A percentile compares a stretch with the other conserved stretches of the same genome.
Conservation (phyloP, 208 protist species). For the Endotrypanum monterogeii region DNA sequence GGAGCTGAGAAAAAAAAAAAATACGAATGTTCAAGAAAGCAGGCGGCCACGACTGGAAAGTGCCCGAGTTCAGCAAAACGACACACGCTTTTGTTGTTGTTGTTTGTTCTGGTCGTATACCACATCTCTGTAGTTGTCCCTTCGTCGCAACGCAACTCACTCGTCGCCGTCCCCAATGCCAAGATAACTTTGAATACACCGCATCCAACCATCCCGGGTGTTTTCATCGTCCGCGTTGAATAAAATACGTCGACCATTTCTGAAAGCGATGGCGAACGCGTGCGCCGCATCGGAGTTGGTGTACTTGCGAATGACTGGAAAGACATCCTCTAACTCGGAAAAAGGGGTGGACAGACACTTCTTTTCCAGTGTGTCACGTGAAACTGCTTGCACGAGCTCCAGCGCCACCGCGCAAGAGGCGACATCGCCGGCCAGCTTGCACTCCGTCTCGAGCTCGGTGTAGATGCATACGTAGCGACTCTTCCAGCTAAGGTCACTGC, state of each 20-base stretch:
- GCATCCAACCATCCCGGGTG: constrained; percentile 74
- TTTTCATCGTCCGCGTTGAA: constrained; percentile 56
- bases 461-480: constrained; percentile 75
- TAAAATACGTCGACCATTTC: constrained; percentile 64
- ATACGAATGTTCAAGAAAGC: no score
- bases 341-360: constrained; percentile 78
- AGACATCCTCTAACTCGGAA: constrained; percentile 70
- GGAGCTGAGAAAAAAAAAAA: not conserved
- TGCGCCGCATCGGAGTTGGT: constrained; percentile 61
- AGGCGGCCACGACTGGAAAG: no score
- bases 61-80: no score
- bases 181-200: constrained; percentile 71
- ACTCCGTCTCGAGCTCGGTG: constrained; percentile 49
- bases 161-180: constrained; percentile 64
- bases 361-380: constrained; percentile 70
- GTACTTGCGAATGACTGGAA: constrained; percentile 76
- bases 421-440: constrained; percentile 34
- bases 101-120: no score
- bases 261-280: constrained; percentile 80
- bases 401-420: constrained; percentile 57
- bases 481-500: constrained; percentile 73
- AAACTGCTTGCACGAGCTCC: constrained; percentile 63
- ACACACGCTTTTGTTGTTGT: not conserved
- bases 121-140: not conserved
- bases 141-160: constrained; percentile 17